Base-by-base conservation (phyloP, 2,329 filamentous ascomycete species). In the Cercospora sojina region DNA sequence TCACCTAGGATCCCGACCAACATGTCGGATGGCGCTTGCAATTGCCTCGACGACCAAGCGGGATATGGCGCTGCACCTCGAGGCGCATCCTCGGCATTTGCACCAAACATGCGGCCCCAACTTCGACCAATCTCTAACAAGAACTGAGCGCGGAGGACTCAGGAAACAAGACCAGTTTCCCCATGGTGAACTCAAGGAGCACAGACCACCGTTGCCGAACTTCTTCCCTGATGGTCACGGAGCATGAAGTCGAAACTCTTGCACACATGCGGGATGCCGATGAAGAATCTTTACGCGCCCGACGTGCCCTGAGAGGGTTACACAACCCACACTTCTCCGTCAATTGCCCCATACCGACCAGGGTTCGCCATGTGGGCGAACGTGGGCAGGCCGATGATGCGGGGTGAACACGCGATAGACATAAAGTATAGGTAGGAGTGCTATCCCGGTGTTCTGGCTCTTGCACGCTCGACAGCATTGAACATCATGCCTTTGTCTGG, bases 401-500 rank as follows among this genome's bases (percentile, higher is more conserved):
- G 18, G 47, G 10, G 20, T 51, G 47, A 51, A 23, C 7, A 51
- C 18, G 47, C 47, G 47, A 51, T 25, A 25, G 47, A 51, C 23
- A 51, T 27, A 59, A 35, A 59, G 29, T 59, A 32, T 3, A 32
- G 20, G 20, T 23, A 59, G 32, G 29, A 20, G 32, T 25, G 29
- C 13, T 41, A 31, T 38, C 56, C 35, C 35, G 56, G 27, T 57
- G 3, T 32, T 57, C 27, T 59, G 20, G 20, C 23, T 27, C 20
- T 23, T n/a, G 20, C 5, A 16, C 20, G 47, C 12, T 27, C 20
- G 47, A 25, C 10, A 51, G 20, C 3, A 23, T 27, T 23, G 47
- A 27, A 51, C 59, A 35, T 23, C n/a, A 68, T 71, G 63, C 62
- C 64, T 47, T 29, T 68, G 31, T 65, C 64, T 31, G 67, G 67